Percentiles rank a stretch among this genome's conserved stretches.
Evolutionary conservation across 208 protist genomes (phyloP).

Genomic region (Trypanosoma congolense): DNA sequence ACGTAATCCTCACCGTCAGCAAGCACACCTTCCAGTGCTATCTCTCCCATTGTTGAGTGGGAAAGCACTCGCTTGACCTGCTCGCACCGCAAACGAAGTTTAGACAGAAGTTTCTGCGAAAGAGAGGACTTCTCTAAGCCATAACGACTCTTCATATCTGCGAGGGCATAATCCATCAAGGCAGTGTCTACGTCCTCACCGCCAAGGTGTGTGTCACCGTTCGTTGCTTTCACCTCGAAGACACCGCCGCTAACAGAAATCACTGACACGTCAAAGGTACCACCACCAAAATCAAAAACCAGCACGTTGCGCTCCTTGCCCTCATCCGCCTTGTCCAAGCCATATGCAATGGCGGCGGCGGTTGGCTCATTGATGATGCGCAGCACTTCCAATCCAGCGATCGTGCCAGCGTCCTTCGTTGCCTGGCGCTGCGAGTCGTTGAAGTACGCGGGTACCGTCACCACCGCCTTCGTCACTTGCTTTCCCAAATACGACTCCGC

Average conservation of each 20-base stretch:
- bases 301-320: conserved; percentile 69
- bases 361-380: conserved; percentile 98
- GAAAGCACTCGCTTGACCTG: conserved; percentile 97
- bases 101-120: conserved; percentile 41
- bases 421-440: conserved; percentile 96
- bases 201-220: conserved; percentile 98
- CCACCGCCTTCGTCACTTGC: conserved; percentile 91
- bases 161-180: conserved; percentile 92
- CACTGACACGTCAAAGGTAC: conserved; percentile 97
- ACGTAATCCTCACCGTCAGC: conserved; percentile 95
- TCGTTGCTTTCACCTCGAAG: conserved; percentile 97
- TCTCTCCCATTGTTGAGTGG: conserved; percentile 69
- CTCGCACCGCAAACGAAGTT: conserved; percentile 70
- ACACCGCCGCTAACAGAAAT: conserved; percentile 97
- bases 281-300: conserved; percentile 96
- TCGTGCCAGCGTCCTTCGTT: conserved; percentile 96
- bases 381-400: conserved; percentile 93
- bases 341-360: conserved; percentile 96
- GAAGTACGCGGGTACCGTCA: conserved; percentile 97
- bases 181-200: conserved; percentile 67
- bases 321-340: conserved; percentile 86
- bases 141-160: conserved; percentile 92
- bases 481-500: conserved; percentile 94
- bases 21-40: conserved; percentile 96
- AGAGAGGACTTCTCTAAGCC: conserved; percentile 40